phyloP scores from a whole-genome alignment of 768 basidiomycete genomes.

The Hericium rajendrae region DNA sequence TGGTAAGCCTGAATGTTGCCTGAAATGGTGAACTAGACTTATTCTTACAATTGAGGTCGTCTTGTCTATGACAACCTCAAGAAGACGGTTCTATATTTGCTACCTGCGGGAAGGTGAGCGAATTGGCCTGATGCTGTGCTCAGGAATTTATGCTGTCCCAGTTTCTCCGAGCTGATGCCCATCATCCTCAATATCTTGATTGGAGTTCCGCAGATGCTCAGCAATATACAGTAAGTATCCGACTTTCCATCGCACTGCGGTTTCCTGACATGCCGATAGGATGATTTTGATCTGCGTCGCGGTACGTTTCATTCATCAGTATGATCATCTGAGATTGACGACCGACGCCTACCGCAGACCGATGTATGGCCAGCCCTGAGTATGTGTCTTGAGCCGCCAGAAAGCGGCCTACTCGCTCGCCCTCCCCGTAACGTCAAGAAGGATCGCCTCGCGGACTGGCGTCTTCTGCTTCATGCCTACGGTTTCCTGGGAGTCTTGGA shows the following conservation, averaged over 20 bases:
- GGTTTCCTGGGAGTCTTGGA: conserved; percentile 43
- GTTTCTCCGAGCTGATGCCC: conserved; percentile 55
- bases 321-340: neutral
- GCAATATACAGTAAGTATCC: conserved; percentile 24
- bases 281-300: conserved; percentile 45
- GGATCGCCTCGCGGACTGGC: conserved; percentile 45
- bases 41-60: conserved; percentile 24
- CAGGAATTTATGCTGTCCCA: conserved; percentile 9
- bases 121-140: neutral
- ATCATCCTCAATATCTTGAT: conserved; percentile 40
- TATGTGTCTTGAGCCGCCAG: conserved; percentile 51
- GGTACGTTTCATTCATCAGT: conserved; percentile 1
- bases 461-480: conserved; percentile 48
- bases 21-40: too few species aligned
- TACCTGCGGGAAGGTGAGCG: conserved; percentile 39
- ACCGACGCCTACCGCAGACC: conserved; percentile 22
- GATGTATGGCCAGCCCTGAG: conserved; percentile 47
- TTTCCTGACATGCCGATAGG: conserved; percentile 7
- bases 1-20: conserved; percentile 22
- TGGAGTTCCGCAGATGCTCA: conserved; percentile 34
- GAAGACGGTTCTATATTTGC: conserved; percentile 42
- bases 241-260: conserved; percentile 24
- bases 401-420: conserved; percentile 44
- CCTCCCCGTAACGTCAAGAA: conserved; percentile 47
- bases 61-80: conserved; percentile 57